Evolutionary conservation across 2,329 filamentous ascomycete species (phyloP).

Genomic region (Talaromyces islandicus): DNA sequence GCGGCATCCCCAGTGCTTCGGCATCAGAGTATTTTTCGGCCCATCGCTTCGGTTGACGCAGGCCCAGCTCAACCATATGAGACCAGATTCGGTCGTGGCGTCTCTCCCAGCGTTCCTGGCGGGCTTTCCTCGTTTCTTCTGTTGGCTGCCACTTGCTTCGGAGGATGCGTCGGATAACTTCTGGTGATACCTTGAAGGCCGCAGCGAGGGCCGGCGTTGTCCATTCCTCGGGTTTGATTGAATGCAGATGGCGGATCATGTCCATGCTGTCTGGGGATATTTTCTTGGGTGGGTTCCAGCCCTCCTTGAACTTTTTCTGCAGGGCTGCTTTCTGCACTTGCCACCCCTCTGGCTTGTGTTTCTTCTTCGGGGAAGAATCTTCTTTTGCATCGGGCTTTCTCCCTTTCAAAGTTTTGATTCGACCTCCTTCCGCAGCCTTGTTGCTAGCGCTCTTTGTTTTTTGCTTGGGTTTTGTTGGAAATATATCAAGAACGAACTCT

Average conservation of each 20-base stretch:
- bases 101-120: conserved; percentile 39
- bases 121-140: conserved; percentile 31
- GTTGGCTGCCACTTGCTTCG: conserved; percentile 47
- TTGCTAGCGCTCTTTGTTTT: neutral
- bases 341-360: conserved; percentile 54
- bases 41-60: conserved; percentile 47
- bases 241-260: conserved; percentile 79
- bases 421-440: neutral
- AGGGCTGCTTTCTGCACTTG: conserved; percentile 68
- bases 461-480: neutral
- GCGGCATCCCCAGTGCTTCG: neutral
- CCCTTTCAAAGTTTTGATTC: neutral
- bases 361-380: conserved; percentile 11
- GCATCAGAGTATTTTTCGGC: conserved; percentile 3
- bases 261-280: conserved; percentile 87
- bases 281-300: conserved; percentile 78
- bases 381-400: conserved; percentile 6
- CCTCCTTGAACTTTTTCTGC: conserved; percentile 67
- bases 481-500: neutral
- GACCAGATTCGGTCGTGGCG: conserved; percentile 42
- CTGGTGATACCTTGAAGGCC: conserved; percentile 79
- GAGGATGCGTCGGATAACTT: conserved; percentile 81
- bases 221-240: conserved; percentile 70
- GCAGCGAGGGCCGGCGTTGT: conserved; percentile 66
- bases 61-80: conserved; percentile 43